A percentile compares a stretch with the other conserved stretches of the same genome.
These are phyloP conservation scores for Rhododendron henanense DNA, from an alignment of 148 eudicot genomes.

Conservation along the genomic window DNA sequence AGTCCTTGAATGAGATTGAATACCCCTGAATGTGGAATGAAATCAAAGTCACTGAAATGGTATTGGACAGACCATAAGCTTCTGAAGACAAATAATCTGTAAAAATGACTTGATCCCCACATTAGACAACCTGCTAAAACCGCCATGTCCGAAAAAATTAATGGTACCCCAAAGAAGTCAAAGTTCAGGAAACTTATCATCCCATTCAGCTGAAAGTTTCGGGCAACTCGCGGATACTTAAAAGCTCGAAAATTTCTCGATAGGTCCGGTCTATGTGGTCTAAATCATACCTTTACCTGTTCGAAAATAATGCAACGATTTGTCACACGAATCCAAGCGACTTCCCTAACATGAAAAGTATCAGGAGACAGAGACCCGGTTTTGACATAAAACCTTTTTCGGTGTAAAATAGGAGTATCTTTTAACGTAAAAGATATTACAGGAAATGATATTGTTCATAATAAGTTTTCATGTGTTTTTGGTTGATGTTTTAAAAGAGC, in stretches of 20 bases:
- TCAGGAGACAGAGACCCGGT: too few relatives aligned
- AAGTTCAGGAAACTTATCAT: neutral
- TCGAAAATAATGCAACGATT: neutral
- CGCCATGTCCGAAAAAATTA: too few relatives aligned
- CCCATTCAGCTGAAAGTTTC: neutral
- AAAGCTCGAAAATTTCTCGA: neutral
- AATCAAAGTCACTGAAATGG: neutral
- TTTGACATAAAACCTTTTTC: too few relatives aligned
- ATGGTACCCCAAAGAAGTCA: neutral
- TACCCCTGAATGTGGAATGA: neutral
- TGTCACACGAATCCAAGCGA: neutral
- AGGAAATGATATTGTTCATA: too few relatives aligned
- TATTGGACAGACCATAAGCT: neutral
- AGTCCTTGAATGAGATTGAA: neutral
- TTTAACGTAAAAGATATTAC: too few relatives aligned
- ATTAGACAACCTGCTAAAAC: neutral
- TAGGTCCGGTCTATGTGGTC: neutral
- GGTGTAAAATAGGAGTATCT: too few relatives aligned
- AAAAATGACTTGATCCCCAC: neutral
- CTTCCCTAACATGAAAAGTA: neutral
- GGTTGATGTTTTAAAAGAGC: too few relatives aligned
- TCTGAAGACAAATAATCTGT: neutral
- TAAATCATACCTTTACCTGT: neutral
- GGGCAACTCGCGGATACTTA: neutral
- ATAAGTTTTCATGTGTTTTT: too few relatives aligned